These are phyloP conservation scores for Nigrospora oryzae DNA, from an alignment of 2,329 filamentous ascomycete genomes.

Conservation along the genomic window DNA sequence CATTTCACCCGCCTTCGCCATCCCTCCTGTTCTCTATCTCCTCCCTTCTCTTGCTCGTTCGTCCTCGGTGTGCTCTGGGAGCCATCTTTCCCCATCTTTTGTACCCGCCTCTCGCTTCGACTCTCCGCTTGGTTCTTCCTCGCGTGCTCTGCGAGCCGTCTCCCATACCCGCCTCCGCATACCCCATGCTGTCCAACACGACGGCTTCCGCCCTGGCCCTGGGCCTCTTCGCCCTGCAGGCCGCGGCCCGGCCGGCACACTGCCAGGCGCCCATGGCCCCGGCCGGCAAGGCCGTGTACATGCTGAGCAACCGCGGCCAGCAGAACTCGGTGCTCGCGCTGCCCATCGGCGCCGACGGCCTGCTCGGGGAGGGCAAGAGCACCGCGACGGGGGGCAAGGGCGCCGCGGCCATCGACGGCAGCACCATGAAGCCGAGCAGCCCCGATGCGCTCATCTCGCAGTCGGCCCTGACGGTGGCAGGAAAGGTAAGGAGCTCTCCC, in stretches of 20 bases:
- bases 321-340: constrained; percentile 41
- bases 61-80: too few relatives aligned
- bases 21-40: too few relatives aligned
- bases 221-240: background rate
- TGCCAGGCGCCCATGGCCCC: background rate
- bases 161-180: too few relatives aligned
- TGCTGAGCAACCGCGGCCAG: constrained; percentile 41
- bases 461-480: constrained; percentile 37
- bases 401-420: constrained; percentile 26
- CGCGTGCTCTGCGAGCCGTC: too few relatives aligned
- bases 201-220: background rate
- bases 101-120: too few relatives aligned
- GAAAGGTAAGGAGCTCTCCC: constrained; percentile 30
- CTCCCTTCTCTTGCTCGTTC: too few relatives aligned
- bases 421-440: constrained; percentile 25
- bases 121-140: too few relatives aligned
- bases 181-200: background rate
- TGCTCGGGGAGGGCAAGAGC: constrained; percentile 29
- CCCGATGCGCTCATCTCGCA: constrained; percentile 45
- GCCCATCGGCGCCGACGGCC: constrained; percentile 36
- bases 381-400: constrained; percentile 40
- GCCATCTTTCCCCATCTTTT: too few relatives aligned
- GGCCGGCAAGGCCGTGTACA: constrained; percentile 40
- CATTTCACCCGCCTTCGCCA: too few relatives aligned
- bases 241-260: background rate